phyloP scores from a whole-genome alignment of 1,284 basidiomycete species.

The Boletus holoroseus region DNA sequence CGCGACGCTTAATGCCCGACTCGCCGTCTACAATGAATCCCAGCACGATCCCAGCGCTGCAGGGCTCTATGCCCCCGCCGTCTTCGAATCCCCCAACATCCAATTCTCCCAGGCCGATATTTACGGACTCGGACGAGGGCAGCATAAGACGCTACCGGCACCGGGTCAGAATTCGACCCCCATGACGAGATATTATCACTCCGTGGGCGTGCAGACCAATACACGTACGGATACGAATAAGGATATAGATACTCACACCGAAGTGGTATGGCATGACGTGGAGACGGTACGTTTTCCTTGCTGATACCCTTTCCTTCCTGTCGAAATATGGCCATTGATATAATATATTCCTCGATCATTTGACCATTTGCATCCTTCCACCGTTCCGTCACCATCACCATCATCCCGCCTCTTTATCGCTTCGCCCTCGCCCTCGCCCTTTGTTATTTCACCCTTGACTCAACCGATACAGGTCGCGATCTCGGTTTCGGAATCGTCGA shows the following conservation, averaged over 20 bases:
- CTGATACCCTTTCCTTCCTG: too few species aligned
- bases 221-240: too few species aligned
- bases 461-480: background rate
- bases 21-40: background rate
- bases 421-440: too few species aligned
- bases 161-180: background rate
- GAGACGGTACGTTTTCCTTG: background rate
- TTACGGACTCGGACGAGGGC: background rate
- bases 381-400: too few species aligned
- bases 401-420: too few species aligned
- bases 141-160: background rate
- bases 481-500: background rate
- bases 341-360: background rate
- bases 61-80: background rate
- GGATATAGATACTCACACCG: background rate
- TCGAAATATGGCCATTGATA: too few species aligned
- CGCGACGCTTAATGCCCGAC: slow-evolving; percentile 2
- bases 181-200: background rate
- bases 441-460: too few species aligned
- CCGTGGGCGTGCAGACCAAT: background rate
- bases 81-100: background rate
- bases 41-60: background rate
- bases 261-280: background rate
- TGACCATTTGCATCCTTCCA: too few species aligned
- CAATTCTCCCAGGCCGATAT: background rate